A percentile compares a stretch with the other conserved stretches of the same genome.
phyloP scores from a whole-genome alignment of 305 asterid species.

The Rubia peregrina region DNA sequence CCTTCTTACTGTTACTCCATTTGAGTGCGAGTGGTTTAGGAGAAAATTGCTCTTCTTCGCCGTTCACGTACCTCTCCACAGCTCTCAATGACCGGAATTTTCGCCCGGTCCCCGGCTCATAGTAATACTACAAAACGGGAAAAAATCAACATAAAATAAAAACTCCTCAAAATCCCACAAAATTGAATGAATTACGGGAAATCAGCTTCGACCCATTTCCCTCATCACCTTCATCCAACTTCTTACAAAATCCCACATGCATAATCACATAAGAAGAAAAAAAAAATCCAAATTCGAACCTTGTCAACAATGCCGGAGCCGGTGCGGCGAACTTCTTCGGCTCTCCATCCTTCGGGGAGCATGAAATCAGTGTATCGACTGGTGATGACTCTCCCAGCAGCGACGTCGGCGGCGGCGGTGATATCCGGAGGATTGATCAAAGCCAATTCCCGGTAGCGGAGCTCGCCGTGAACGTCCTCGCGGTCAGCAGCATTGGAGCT shows the following conservation, averaged over 20 bases:
- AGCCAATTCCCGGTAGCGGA: neutral
- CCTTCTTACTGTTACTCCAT: constrained; percentile 19
- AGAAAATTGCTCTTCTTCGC: constrained; percentile 23
- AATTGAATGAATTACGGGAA: neutral
- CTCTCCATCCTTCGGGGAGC: neutral
- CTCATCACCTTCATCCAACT: neutral
- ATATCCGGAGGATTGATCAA: neutral
- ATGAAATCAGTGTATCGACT: neutral
- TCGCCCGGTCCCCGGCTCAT: constrained; percentile 59
- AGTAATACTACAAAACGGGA: constrained; percentile 49
- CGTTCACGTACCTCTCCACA: constrained; percentile 43
- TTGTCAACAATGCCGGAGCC: neutral
- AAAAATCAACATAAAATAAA: neutral
- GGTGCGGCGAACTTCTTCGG: neutral
- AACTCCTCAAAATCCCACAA: neutral
- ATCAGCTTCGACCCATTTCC: neutral
- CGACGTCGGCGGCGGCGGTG: neutral
- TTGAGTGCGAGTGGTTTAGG: constrained; percentile 8
- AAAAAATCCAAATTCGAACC: neutral
- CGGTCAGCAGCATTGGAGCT: too few species aligned
- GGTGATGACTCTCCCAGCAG: neutral
- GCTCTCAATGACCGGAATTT: constrained; percentile 59
- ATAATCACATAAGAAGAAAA: neutral
- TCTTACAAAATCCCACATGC: neutral
- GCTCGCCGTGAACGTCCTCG: neutral